phyloP scores from a whole-genome alignment of 2,329 filamentous ascomycete genomes.

The Clonostachys byssicola region DNA sequence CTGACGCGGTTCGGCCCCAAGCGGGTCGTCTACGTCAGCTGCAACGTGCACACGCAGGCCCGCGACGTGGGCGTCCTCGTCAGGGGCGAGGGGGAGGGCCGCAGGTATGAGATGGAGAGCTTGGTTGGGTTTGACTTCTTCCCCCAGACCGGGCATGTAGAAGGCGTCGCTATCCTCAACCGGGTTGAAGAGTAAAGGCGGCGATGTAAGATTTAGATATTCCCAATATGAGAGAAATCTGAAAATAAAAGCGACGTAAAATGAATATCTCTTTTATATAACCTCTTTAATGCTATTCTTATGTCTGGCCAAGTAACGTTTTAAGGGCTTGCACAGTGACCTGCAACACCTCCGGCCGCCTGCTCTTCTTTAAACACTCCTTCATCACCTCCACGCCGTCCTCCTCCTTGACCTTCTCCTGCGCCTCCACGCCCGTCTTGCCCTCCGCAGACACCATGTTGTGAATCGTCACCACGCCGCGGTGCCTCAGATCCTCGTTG shows the following conservation, averaged over 20 bases:
- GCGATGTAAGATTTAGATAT: not conserved
- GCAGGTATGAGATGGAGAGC: slow-evolving; percentile 81
- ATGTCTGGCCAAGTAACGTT: slow-evolving; percentile 45
- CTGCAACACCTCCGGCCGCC: slow-evolving; percentile 66
- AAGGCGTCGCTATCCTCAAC: slow-evolving; percentile 63
- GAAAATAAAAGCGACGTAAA: not conserved
- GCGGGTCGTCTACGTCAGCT: slow-evolving; percentile 89
- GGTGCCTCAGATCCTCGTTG: slow-evolving; percentile 61
- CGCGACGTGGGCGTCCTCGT: slow-evolving; percentile 88
- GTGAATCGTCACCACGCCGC: slow-evolving; percentile 71
- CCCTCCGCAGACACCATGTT: slow-evolving; percentile 69
- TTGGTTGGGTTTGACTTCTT: slow-evolving; percentile 95
- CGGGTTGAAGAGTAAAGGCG: slow-evolving; percentile 34
- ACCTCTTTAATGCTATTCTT: not conserved
- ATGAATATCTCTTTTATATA: not conserved
- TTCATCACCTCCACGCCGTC: slow-evolving; percentile 67
- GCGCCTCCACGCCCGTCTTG: slow-evolving; percentile 57
- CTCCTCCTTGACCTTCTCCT: slow-evolving; percentile 55
- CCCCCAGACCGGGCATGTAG: slow-evolving; percentile 74
- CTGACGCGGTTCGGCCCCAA: slow-evolving; percentile 72
- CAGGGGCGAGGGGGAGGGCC: slow-evolving; percentile 49
- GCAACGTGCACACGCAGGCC: slow-evolving; percentile 97
- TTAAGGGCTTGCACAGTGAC: slow-evolving; percentile 71
- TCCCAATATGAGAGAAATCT: not conserved
- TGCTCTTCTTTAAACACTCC: slow-evolving; percentile 63